Evolutionary conservation across 2,329 filamentous ascomycete genomes (phyloP).

Genomic region (Coniella vitis): DNA sequence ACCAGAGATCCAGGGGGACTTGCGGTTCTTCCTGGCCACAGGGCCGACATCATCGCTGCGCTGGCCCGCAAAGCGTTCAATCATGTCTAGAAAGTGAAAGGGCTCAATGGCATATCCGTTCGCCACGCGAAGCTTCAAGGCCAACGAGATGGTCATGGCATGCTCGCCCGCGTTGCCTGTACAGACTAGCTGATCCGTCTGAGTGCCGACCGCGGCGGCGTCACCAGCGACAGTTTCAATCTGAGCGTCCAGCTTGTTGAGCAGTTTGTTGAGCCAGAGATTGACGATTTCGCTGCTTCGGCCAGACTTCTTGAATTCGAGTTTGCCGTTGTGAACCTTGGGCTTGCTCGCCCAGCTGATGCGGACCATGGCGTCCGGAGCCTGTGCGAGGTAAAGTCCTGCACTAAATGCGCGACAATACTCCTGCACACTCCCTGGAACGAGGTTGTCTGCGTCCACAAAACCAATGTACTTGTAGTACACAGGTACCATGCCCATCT

Average conservation of each 20-base stretch:
- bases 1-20: background rate
- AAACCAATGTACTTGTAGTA: slow-evolving; percentile 26
- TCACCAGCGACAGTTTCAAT: slow-evolving; percentile 2
- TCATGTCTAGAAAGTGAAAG: slow-evolving; percentile 26
- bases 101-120: slow-evolving; percentile 29
- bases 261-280: slow-evolving; percentile 24
- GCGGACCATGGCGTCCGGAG: slow-evolving; percentile 25
- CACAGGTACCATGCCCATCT: background rate
- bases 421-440: slow-evolving; percentile 24
- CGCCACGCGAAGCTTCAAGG: slow-evolving; percentile 24
- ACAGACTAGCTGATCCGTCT: slow-evolving; percentile 19
- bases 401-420: slow-evolving; percentile 28
- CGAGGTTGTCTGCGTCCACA: slow-evolving; percentile 28
- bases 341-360: slow-evolving; percentile 28
- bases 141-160: slow-evolving; percentile 31
- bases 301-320: slow-evolving; percentile 23
- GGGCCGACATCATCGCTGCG: background rate
- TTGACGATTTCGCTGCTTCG: slow-evolving; percentile 26
- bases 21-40: background rate
- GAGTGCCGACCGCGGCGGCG: background rate
- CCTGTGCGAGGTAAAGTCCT: slow-evolving; percentile 22
- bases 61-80: slow-evolving; percentile 18
- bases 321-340: slow-evolving; percentile 21
- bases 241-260: slow-evolving; percentile 13
- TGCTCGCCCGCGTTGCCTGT: slow-evolving; percentile 29